Conservation (phyloP, 2,329 filamentous ascomycete genomes). For the Lomentospora prolificans region DNA sequence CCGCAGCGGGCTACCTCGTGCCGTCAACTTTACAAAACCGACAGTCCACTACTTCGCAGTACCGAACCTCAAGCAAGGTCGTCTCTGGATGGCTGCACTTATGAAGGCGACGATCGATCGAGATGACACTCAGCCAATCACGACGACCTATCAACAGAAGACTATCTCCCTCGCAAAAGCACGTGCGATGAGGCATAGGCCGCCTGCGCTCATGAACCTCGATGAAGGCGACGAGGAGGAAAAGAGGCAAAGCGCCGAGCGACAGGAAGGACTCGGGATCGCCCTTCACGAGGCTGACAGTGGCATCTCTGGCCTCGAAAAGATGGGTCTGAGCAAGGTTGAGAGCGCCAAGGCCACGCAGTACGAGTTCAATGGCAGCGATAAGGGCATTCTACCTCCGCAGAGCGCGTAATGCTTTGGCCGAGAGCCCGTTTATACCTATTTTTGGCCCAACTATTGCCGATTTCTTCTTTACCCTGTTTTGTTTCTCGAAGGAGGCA, state of each 20-base stretch:
- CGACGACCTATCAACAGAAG: slow-evolving; percentile 92
- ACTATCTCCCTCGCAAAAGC: slow-evolving; percentile 90
- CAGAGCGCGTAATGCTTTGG: slow-evolving; percentile 15
- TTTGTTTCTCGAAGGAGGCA: neutral
- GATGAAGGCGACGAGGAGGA: slow-evolving; percentile 29
- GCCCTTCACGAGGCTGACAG: slow-evolving; percentile 28
- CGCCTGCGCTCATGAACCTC: slow-evolving; percentile 74
- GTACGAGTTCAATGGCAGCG: slow-evolving; percentile 22
- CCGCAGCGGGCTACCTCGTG: slow-evolving; percentile 73
- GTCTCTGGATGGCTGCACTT: slow-evolving; percentile 94
- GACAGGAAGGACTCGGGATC: slow-evolving; percentile 25
- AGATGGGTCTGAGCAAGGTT: slow-evolving; percentile 21
- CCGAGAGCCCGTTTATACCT: no score
- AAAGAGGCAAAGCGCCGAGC: slow-evolving; percentile 12
- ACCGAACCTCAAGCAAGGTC: slow-evolving; percentile 76
- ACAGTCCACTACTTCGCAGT: slow-evolving; percentile 97
- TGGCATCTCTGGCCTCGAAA: slow-evolving; percentile 26
- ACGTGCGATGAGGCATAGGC: slow-evolving; percentile 75
- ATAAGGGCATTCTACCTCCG: slow-evolving; percentile 17
- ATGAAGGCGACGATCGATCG: slow-evolving; percentile 99
- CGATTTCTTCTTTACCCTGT: no score
- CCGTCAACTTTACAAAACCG: slow-evolving; percentile 95
- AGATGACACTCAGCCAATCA: slow-evolving; percentile 68
- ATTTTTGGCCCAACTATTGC: no score
- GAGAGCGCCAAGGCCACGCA: slow-evolving; percentile 23